Base-by-base conservation (phyloP, 202 grass and related monocot species). In the Carex arenaria region DNA sequence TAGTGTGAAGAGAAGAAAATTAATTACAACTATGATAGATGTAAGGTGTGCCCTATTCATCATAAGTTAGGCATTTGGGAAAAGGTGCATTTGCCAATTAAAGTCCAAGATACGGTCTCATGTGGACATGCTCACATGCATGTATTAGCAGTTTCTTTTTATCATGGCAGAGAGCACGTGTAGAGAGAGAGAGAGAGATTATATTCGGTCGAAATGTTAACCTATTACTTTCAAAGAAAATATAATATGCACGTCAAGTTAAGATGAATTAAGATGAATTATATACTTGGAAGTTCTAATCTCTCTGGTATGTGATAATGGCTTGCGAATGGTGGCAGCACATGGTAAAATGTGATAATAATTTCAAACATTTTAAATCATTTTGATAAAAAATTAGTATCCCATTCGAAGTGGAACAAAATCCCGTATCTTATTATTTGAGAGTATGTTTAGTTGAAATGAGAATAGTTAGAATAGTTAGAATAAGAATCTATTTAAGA, bases 81-180 rank as follows among this genome's bases (percentile, higher is more conserved):
- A 81, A 81, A 43, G 42, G 23, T 61, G 59, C 34, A 81, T 81
- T 47, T 47, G 17, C 53, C 15, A 45, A 64, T 80, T 20, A 30
- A 60, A 59, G 57, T 64, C 78, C 57, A 80, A 80, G 38, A 80
- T 59, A 80, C 32, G 4, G 32, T 20, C 40, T 45, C 78, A 80
- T 19, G 9, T 80, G 34, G 77, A 20, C 57, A 80, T 80, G 34
- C 31, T 47, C 47, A 20, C 57, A 80, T 80, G 34, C 31, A 64
- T 64, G 56, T 40, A 80, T 59, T 47, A 80, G 4, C n/a, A 64
- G 11, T 30, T 23, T 30, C 31, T 28, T 64, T 80, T 80, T 74
- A 74, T 74, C 20, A 74, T 74, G 70, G 70, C 47, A 74, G 12
- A 53, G 23, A 53, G 70, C 70, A 53, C 31, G 15, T 67, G 64